Conservation (phyloP, 2,329 filamentous ascomycete species). For the Lomentospora prolificans region DNA sequence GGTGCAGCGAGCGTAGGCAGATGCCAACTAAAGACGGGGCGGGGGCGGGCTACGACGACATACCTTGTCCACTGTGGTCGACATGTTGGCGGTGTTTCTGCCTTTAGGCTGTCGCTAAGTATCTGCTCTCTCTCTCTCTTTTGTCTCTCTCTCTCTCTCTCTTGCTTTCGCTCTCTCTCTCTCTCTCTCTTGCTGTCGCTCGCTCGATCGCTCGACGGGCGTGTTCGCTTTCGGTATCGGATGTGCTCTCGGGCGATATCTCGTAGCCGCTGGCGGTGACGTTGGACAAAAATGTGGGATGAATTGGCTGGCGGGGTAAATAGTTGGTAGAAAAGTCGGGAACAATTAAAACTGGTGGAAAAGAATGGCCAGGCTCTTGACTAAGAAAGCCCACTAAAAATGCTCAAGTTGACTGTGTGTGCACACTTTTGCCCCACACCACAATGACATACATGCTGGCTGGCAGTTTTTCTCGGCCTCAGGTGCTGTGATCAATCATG, state of each 20-base stretch:
- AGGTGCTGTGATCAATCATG: no score
- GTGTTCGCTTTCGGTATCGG: neutral
- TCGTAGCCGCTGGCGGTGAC: no score
- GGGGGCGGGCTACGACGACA: constrained; percentile 17
- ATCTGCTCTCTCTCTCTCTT: neutral
- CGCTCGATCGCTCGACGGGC: no score
- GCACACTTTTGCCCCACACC: no score
- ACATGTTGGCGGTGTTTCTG: constrained; percentile 52
- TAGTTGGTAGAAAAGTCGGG: neutral
- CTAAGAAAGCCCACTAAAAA: no score
- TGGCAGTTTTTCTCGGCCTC: neutral
- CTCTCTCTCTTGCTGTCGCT: no score
- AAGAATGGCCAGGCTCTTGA: neutral
- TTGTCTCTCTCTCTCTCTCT: neutral
- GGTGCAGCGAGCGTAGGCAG: constrained; percentile 4
- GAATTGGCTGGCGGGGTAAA: constrained; percentile 12
- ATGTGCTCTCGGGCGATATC: neutral
- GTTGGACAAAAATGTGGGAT: constrained; percentile 15
- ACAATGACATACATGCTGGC: no score
- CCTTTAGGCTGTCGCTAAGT: neutral
- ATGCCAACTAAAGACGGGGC: neutral
- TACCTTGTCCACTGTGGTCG: constrained; percentile 96
- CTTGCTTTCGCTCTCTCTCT: neutral
- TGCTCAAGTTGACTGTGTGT: no score
- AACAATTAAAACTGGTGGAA: neutral